Conservation (phyloP, 108 stramenopile species). For the Nannochloropsis granulata region DNA sequence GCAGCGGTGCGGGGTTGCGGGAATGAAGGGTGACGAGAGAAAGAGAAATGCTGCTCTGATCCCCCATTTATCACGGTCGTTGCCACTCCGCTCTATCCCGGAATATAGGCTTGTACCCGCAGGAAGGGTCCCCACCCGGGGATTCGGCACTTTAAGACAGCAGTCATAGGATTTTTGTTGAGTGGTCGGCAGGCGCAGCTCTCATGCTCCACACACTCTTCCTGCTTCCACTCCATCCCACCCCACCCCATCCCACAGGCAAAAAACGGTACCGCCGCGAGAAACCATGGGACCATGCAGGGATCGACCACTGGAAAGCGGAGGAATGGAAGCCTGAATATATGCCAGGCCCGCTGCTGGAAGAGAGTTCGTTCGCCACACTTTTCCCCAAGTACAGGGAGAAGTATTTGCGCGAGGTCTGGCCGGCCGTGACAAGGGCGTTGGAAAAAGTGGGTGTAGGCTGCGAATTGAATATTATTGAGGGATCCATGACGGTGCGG, state of each 20-base stretch:
- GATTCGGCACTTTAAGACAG: no score
- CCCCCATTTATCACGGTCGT: no score
- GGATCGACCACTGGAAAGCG: conserved; percentile 91
- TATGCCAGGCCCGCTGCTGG: conserved; percentile 60
- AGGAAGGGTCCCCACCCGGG: no score
- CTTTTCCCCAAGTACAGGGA: conserved; percentile 98
- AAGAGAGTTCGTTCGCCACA: conserved; percentile 94
- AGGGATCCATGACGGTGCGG: conserved; percentile 96
- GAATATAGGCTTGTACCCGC: no score
- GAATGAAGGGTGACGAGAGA: no score
- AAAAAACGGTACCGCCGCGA: conserved; percentile 89
- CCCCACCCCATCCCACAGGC: background rate
- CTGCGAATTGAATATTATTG: conserved; percentile 61
- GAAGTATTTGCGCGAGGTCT: conserved; percentile 88
- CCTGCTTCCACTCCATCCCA: background rate
- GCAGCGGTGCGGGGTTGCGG: no score
- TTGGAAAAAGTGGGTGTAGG: conserved; percentile 55
- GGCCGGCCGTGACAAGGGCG: conserved; percentile 83
- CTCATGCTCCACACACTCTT: no score
- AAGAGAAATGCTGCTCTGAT: no score
- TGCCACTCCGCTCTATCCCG: no score
- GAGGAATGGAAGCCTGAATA: conserved; percentile 35
- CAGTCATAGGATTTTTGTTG: no score
- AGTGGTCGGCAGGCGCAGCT: no score
- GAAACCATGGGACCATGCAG: conserved; percentile 96